Conservation (phyloP, 2,329 filamentous ascomycete species). For the Amesomyces nigricolor region DNA sequence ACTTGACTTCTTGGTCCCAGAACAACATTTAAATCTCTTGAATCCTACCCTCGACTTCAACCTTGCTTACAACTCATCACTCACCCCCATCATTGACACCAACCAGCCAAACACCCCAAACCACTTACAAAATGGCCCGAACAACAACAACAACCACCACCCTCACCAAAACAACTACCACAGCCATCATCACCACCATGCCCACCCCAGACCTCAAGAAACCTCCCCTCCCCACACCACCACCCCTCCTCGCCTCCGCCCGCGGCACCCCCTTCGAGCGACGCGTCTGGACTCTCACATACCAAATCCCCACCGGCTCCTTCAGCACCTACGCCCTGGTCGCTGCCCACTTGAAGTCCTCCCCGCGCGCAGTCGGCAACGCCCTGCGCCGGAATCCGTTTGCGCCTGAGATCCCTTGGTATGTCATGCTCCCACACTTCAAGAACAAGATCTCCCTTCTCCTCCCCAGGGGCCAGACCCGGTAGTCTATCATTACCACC, state of each 20-base stretch:
- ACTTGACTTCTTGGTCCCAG: background rate
- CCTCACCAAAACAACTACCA: background rate
- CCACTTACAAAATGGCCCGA: background rate
- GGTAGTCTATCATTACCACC: too few relatives aligned
- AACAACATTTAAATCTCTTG: background rate
- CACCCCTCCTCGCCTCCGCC: conserved; percentile 21
- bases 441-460: too few relatives aligned
- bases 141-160: background rate
- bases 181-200: background rate
- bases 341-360: conserved; percentile 61
- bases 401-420: conserved; percentile 71
- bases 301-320: conserved; percentile 68
- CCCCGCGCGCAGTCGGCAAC: conserved; percentile 71
- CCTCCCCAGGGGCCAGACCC: too few relatives aligned
- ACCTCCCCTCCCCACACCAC: conserved; percentile 1
- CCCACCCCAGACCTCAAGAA: background rate
- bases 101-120: background rate
- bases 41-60: too few relatives aligned
- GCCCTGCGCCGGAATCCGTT: conserved; percentile 76
- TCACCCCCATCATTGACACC: background rate
- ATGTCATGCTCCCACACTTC: background rate
- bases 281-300: conserved; percentile 64
- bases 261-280: conserved; percentile 50
- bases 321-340: conserved; percentile 76
- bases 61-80: too few relatives aligned